Percentiles rank a stretch among this genome's conserved stretches.
These are phyloP conservation scores for Phytopythium ostracodes DNA, from an alignment of 352 stramenopile species.

Conservation along the genomic window DNA sequence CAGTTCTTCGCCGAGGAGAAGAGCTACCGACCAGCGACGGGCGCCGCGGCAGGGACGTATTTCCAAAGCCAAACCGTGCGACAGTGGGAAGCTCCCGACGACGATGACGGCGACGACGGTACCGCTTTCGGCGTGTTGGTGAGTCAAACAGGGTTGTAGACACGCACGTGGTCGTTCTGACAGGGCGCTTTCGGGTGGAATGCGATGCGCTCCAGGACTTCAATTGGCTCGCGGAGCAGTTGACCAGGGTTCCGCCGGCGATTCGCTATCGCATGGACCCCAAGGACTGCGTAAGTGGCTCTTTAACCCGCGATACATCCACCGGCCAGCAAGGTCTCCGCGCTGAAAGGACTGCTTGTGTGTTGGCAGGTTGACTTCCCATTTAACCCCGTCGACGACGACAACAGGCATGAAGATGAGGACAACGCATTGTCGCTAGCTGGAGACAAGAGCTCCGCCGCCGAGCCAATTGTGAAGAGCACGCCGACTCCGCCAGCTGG, in stretches of 20 bases:
- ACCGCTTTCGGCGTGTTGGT: conserved; percentile 37
- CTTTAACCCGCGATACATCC: neutral
- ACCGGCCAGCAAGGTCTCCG: neutral
- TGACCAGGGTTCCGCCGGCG: conserved; percentile 36
- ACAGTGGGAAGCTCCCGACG: conserved; percentile 59
- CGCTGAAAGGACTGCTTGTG: conserved; percentile 9
- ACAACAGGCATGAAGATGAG: conserved; percentile 2
- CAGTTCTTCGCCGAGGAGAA: conserved; percentile 70
- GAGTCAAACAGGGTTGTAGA: conserved; percentile 6
- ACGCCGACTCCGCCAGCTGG: neutral
- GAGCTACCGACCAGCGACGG: conserved; percentile 36
- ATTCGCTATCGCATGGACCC: conserved; percentile 65
- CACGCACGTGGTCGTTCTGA: neutral
- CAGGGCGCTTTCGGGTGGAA: neutral
- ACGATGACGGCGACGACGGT: conserved; percentile 23
- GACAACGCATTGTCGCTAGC: neutral
- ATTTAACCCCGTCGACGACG: conserved; percentile 24
- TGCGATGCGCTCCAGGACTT: conserved; percentile 42
- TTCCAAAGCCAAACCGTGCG: conserved; percentile 62
- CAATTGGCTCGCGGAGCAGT: conserved; percentile 55
- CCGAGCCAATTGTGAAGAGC: neutral
- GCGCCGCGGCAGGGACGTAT: conserved; percentile 22
- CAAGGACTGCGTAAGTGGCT: conserved; percentile 67
- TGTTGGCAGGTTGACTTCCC: conserved; percentile 32
- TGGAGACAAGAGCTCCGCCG: neutral